Conservation (phyloP, 1,284 basidiomycete genomes). For the Ceratobasidium sp. region DNA sequence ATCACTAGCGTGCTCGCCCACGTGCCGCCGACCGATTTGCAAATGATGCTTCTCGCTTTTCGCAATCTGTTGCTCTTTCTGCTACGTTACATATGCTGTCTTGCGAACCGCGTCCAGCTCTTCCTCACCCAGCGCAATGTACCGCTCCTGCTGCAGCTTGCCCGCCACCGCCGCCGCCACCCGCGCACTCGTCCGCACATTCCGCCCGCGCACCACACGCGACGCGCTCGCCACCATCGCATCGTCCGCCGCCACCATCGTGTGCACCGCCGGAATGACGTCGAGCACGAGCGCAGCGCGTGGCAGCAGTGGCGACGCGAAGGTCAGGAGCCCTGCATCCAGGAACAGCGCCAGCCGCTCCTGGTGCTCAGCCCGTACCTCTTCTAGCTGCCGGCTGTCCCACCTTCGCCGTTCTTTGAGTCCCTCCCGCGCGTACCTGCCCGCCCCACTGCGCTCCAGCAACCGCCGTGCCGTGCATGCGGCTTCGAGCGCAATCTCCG, state of each 20-base stretch:
- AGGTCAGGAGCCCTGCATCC: conserved; percentile 57
- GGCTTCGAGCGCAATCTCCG: conserved; percentile 63
- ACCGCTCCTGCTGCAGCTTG: conserved; percentile 44
- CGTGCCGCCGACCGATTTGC: conserved; percentile 39
- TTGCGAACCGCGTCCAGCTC: conserved; percentile 25
- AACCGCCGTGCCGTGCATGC: conserved; percentile 64
- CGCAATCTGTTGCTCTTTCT: conserved; percentile 40
- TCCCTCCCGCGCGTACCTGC: conserved; percentile 31
- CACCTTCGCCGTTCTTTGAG: conserved; percentile 19
- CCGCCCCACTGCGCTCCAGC: conserved; percentile 53
- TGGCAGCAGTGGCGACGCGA: conserved; percentile 59
- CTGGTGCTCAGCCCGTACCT: conserved; percentile 63
- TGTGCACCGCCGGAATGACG: conserved; percentile 76
- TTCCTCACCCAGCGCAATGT: conserved; percentile 34
- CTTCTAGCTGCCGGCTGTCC: conserved; percentile 51
- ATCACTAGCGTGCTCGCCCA: conserved; percentile 41
- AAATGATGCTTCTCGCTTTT: conserved; percentile 53
- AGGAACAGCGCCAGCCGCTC: conserved; percentile 62
- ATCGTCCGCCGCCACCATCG: conserved; percentile 80
- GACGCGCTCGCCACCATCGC: conserved; percentile 49
- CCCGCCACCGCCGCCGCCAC: conserved; percentile 34
- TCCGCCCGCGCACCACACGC: conserved; percentile 34
- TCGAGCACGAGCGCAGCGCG: conserved; percentile 70
- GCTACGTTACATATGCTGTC: conserved; percentile 26
- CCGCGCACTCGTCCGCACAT: conserved; percentile 41